Evolutionary conservation across 371 early-diverging fungal species (phyloP).

Genomic region (Chytridiales sp.): DNA sequence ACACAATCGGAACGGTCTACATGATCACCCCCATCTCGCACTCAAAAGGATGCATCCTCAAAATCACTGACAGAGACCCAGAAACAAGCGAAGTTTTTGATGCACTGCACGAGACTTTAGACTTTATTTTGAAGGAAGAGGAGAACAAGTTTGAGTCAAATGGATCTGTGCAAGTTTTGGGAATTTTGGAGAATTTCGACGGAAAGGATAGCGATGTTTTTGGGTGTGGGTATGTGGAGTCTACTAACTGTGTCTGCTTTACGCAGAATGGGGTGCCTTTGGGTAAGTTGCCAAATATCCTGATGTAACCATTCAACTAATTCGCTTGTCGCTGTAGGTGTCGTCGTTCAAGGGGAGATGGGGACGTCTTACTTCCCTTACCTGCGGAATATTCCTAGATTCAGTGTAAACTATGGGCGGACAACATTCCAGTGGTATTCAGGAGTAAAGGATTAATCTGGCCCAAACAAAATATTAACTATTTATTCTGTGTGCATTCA

Average conservation of each 20-base stretch:
- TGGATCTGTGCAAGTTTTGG: conserved; percentile 3
- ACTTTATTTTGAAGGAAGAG: conserved; percentile 4
- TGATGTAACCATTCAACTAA: neutral
- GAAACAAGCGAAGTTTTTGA: conserved; percentile 1
- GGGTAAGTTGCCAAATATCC: conserved; percentile 15
- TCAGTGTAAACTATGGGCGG: conserved; percentile 14
- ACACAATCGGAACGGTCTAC: no score
- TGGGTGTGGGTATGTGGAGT: conserved; percentile 19
- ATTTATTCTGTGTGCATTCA: neutral
- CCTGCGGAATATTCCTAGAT: conserved; percentile 14
- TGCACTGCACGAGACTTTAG: conserved; percentile 7
- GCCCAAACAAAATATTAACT: neutral
- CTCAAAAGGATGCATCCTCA: no score
- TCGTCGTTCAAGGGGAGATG: neutral
- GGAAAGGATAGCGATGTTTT: conserved; percentile 28
- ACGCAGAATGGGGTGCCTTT: conserved; percentile 24
- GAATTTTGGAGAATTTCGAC: neutral
- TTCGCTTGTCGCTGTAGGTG: neutral
- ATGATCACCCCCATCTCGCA: no score
- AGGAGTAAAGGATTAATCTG: neutral
- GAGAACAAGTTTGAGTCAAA: neutral
- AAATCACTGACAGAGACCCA: no score
- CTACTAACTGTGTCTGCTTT: conserved; percentile 11
- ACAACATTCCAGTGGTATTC: conserved; percentile 3
- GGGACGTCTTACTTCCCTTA: conserved; percentile 22